These are phyloP conservation scores for Candida krabiensis DNA, from an alignment of 805 yeast genomes.

Conservation along the genomic window DNA sequence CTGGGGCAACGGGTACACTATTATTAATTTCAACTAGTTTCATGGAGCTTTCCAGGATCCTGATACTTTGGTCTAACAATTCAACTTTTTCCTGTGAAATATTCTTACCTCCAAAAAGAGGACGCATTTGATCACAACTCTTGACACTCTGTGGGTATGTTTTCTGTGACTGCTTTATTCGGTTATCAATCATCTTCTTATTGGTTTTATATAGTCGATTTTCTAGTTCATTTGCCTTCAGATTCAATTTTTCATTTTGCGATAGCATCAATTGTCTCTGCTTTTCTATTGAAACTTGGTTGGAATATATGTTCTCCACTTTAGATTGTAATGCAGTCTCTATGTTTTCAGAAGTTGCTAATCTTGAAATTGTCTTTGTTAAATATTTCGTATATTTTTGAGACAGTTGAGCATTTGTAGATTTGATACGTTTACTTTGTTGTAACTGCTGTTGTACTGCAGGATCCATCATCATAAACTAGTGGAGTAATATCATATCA, in stretches of 20 bases:
- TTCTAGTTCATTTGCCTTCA: constrained; percentile 12
- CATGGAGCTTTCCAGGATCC: constrained; percentile 65
- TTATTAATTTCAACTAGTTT: constrained; percentile 33
- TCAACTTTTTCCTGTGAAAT: constrained; percentile 60
- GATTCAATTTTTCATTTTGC: constrained; percentile 11
- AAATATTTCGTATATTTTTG: constrained; percentile 23
- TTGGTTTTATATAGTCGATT: constrained; percentile 14
- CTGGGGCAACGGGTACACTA: constrained; percentile 17
- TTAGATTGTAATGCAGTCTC: constrained; percentile 24
- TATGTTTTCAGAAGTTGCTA: constrained; percentile 13
- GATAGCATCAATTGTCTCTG: constrained; percentile 21
- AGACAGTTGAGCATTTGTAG: constrained; percentile 21
- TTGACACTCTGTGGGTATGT: too few relatives aligned
- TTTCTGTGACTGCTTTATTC: constrained; percentile 9
- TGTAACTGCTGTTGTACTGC: constrained; percentile 23
- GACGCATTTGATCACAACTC: too few relatives aligned
- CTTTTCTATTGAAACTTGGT: constrained; percentile 26
- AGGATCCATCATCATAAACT: constrained; percentile 21
- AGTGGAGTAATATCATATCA: neutral
- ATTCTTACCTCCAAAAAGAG: too few relatives aligned
- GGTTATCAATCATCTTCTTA: constrained; percentile 15
- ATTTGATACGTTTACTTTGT: constrained; percentile 23
- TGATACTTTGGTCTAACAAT: constrained; percentile 63
- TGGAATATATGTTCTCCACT: constrained; percentile 30
- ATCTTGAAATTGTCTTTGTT: constrained; percentile 18